Evolutionary conservation across 192 early-diverging fungal genomes (phyloP).

Genomic region (Mortierella alpina): DNA sequence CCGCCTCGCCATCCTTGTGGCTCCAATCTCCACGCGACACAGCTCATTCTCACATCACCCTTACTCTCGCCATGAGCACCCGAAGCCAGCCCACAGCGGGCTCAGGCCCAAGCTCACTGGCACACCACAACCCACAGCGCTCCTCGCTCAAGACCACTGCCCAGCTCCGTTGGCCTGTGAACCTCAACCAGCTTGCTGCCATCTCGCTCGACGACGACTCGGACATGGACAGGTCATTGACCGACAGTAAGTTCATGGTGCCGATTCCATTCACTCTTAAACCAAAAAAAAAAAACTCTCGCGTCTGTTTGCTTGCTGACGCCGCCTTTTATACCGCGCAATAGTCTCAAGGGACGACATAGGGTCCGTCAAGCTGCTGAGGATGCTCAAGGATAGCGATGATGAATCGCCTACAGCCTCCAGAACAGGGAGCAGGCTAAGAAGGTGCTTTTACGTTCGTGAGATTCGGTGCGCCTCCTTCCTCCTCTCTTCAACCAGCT

Average conservation of each 20-base stretch:
- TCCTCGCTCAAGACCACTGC: conserved; percentile 22
- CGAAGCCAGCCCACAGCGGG: conserved; percentile 1
- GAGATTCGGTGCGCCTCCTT: background rate
- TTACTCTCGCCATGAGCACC: conserved; percentile 3
- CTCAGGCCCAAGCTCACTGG: conserved; percentile 1
- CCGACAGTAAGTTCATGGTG: conserved; percentile 19
- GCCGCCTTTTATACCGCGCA: background rate
- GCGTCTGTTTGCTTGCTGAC: background rate
- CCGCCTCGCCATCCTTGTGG: too few relatives aligned
- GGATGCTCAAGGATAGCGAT: conserved; percentile 51
- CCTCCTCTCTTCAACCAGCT: background rate
- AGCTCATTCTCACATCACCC: background rate
- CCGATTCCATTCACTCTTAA: background rate
- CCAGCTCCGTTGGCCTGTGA: conserved; percentile 48
- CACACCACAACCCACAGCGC: conserved; percentile 14
- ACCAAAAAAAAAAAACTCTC: background rate
- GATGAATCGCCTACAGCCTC: conserved; percentile 27
- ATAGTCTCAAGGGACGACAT: conserved; percentile 34
- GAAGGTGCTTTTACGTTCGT: conserved; percentile 21
- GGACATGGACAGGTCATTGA: conserved; percentile 46
- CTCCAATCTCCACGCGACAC: background rate
- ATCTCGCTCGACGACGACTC: conserved; percentile 53
- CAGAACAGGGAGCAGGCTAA: conserved; percentile 5
- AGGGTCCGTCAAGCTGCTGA: conserved; percentile 40
- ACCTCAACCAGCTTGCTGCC: conserved; percentile 51